Base-by-base conservation (phyloP, 768 basidiomycete genomes). In the Chalciporus piperatus region DNA sequence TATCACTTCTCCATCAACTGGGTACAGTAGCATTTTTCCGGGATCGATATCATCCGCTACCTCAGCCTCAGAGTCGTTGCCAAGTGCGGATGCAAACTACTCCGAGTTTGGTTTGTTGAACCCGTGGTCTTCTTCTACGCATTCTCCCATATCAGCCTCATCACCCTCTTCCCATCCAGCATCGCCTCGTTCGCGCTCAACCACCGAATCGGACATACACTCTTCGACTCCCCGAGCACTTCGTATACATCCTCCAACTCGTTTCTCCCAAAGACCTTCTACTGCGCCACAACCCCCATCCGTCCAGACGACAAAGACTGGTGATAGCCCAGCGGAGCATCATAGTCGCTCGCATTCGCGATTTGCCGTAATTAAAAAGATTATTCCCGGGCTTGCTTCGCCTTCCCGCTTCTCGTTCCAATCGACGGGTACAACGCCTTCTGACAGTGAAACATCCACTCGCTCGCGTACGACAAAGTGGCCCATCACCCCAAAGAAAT, bases 321-420 rank as follows among this genome's bases (percentile, higher is more conserved):
- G 40, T 4, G 53, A 52, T 42, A 42, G 4, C 41, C 32, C 43
- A 25, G 4, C 16, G 10, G 61, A 62, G 33, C 40, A 51, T 16
- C 60, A 55, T 10, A 41, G 46, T 1, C 54, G 51, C 13, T 47
- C 54, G 19, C 48, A 54, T 14, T 63, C 65, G 10, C 55, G 62
- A 10, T 28, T 70, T 9, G 42, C 66, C 3, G 28, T 57, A n/a
- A 68, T 75, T 41, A 74, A 72, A 61, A 68, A 63, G 10, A 61
- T 76, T 1, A 74, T 67, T 46, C 70, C 73, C 6, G 56, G 64
- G 1, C 44, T 60, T 1, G 54, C 57, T 0, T 66, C 64, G 0
- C 55, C 62, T 19, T 56, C 66, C 1, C 60, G 64, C 0, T 42
- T 59, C 42, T 58, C 66, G n/a, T 32, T 61, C 22, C 55, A 53